Evolutionary conservation across 192 early-diverging fungal genomes (phyloP), one percentile per base, ranked within the genome.

Genomic region (Backusella tuberculispora): DNA sequence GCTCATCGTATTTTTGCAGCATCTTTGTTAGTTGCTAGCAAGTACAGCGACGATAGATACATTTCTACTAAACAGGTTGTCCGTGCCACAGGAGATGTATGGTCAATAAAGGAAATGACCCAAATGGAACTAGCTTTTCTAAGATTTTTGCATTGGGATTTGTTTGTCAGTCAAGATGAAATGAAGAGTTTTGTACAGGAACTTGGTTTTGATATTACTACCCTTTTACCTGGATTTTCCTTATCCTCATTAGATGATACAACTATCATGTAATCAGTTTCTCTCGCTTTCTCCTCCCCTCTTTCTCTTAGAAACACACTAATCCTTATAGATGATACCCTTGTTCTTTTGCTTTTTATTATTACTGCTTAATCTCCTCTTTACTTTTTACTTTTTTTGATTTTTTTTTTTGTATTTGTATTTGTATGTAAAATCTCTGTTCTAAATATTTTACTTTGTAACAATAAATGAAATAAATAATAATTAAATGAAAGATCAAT

Each of bases 1-100:
- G 80, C 80, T 8, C 80, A 81, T 63, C 80, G 80, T 60, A 81
- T 81, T 17, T 81, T 81, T 71, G 73, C 77, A 3, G 75, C 80
- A 6, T 77, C 76, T 41, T 63, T 81, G 8, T 64, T 81, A 24
- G 80, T 81, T 3, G 80, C 80, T 41, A 81, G 80, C 41, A 81
- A 81, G 66, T 81, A 69, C 41, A 74, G 66, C 19, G 80, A 81
- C 26, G 80, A 81, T 50, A 38, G 74, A 34, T 76, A 66, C 8
- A 21, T 81, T 38, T 76, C 80, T 12, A 74, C 76, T 17, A 73
- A 63, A 37, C 75, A 81, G 41, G 70, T 81, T 8, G 80, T 81
- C 1, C 76, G 65, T 60, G 80, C 80, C 8, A 74, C 80, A 6
- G 80, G 80, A 8, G 75, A 81, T 63, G 75, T 81, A 29, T 81